A percentile compares a stretch with the other conserved stretches of the same genome.
Evolutionary conservation across 306 rosid genomes (phyloP).

Genomic region (Cucumis sativus): Cucumber_9930_V3 NC_026658.2:23290001-23290500

Average conservation of each 20-base stretch:
- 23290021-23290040: background rate
- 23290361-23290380: constrained; percentile 72
- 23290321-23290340: constrained; percentile 82
- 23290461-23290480: background rate
- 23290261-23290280: constrained; percentile 68
- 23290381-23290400: constrained; percentile 91
- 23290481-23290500: background rate
- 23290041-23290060: background rate
- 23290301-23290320: constrained; percentile 92
- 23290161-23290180: constrained; percentile 91
- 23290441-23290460: background rate
- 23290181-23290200: constrained; percentile 87
- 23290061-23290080: constrained; percentile 79
- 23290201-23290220: constrained; percentile 9
- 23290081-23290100: constrained; percentile 69
- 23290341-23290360: constrained; percentile 94
- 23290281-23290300: constrained; percentile 90
- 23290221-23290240: constrained; percentile 6
- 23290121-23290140: constrained; percentile 64
- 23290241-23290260: background rate
- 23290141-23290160: constrained; percentile 77
- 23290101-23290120: constrained; percentile 66
- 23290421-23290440: constrained; percentile 1
- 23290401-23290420: constrained; percentile 15
- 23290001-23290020: background rate